Evolutionary conservation across 2,329 filamentous ascomycete genomes (phyloP).

Genomic region (Torrubiellomyces zombiae): DNA sequence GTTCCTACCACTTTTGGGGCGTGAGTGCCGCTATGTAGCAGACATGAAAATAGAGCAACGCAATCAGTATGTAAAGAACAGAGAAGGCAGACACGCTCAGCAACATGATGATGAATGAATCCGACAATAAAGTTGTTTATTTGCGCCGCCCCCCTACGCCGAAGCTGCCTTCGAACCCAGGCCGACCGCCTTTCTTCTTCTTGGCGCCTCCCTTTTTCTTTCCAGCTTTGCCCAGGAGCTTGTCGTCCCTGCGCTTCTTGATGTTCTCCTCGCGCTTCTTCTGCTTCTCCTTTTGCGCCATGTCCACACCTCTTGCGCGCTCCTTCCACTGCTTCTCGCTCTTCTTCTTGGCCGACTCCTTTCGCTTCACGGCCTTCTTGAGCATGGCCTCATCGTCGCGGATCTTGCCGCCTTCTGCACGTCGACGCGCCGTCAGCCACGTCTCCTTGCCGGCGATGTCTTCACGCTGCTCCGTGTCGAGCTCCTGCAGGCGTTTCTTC

Average conservation of each 20-base stretch:
- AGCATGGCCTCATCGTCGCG: conserved; percentile 72
- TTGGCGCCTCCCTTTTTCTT: conserved; percentile 37
- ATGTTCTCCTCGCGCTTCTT: conserved; percentile 72
- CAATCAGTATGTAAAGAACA: too few relatives aligned
- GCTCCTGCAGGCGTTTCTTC: conserved; percentile 56
- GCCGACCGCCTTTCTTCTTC: conserved; percentile 34
- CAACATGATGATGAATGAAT: too few relatives aligned
- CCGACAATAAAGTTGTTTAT: too few relatives aligned
- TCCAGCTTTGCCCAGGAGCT: conserved; percentile 38
- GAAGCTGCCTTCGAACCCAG: conserved; percentile 56
- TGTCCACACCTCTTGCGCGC: conserved; percentile 53
- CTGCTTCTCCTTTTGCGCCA: conserved; percentile 62
- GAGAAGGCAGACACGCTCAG: conserved; percentile 1
- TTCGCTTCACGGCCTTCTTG: conserved; percentile 89
- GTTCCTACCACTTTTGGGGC: too few relatives aligned
- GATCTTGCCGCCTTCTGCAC: conserved; percentile 77
- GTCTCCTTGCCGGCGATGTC: conserved; percentile 86
- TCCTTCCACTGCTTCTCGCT: conserved; percentile 79
- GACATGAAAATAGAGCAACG: too few relatives aligned
- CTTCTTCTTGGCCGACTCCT: conserved; percentile 79
- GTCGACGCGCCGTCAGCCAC: conserved; percentile 82
- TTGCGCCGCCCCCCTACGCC: conserved; percentile 35
- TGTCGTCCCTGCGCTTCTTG: conserved; percentile 57
- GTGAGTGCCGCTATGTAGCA: too few relatives aligned
- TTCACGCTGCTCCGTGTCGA: conserved; percentile 66